Base-by-base conservation (phyloP, 2,329 filamentous ascomycete species). In the Fusarium sp. region DNA sequence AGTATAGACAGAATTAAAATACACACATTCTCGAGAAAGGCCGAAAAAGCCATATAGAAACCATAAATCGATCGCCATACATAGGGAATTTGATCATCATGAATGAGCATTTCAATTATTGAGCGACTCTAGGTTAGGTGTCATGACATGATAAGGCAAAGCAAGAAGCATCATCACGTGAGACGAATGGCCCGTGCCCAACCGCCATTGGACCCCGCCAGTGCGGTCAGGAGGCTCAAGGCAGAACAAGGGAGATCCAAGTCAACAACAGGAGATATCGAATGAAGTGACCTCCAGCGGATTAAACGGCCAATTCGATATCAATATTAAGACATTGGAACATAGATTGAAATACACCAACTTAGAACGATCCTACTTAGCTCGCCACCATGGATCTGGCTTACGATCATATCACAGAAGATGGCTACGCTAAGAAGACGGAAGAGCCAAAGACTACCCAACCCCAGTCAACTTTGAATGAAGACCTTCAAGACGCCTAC, bases 321-420 rank as follows among this genome's bases (percentile, higher is more conserved):
- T 36, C 30, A 3, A 7, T 10, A 28, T 15, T 18, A 28, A 12
- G 13, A 13, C 8, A 2, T 28, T 16, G 18, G 30, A 15, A 5
- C 7, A 65, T 38, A 65, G 53, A 16, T 8, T 65, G 40, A 31
- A 50, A n/a, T 20, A 47, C 12, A 65, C 28, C 40, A 26, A 41
- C 53, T 28, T 38, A 28, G 18, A 49, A 11, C 45, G 57, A 52
- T 40, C 42, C 46, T 50, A 30, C 20, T 53, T 45, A 33, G 28
- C 46, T 52, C 50, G 49, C 45, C 65, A 54, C 69, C 70, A 98
- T 99, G 96, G 96, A 99, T 87, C 86, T 97, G 76, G 94, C 94
- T 44, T 99, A 98, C 86, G 96, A 99, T 77, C 94, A 97, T 80
- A 97, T 98, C 75, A 90, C 93, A 78, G 93, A 97, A 83, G 91